Evolutionary conservation across 2,329 filamentous ascomycete species (phyloP).

Genomic region (Intubia oerlemansii): DNA sequence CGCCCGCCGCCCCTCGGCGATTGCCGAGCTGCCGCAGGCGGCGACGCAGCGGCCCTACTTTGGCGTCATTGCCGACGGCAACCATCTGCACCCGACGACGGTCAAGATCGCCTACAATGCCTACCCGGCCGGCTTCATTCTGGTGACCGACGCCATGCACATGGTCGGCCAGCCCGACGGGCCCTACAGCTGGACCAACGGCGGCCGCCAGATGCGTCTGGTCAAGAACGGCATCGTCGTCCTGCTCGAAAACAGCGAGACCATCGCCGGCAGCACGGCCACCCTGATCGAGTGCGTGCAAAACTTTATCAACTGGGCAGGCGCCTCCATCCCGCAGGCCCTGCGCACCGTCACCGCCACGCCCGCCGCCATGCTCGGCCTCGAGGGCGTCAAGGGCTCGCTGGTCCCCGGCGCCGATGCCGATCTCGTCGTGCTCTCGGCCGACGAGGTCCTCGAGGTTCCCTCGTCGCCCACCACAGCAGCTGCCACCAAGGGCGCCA

Average conservation of each 20-base stretch:
- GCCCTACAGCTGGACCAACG: constrained; percentile 69
- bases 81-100: constrained; percentile 72
- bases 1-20: constrained; percentile 9
- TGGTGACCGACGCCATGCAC: constrained; percentile 87
- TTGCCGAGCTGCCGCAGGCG: background rate
- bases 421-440: constrained; percentile 46
- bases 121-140: constrained; percentile 64
- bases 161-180: constrained; percentile 70
- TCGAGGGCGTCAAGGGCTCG: constrained; percentile 44
- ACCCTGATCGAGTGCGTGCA: constrained; percentile 64
- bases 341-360: constrained; percentile 54
- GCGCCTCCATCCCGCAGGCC: constrained; percentile 43
- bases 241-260: constrained; percentile 56
- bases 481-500: constrained; percentile 1
- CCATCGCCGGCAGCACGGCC: constrained; percentile 55
- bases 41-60: constrained; percentile 56
- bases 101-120: constrained; percentile 79
- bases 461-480: constrained; percentile 3
- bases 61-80: constrained; percentile 76
- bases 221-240: constrained; percentile 53
- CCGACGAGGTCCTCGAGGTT: constrained; percentile 16
- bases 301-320: constrained; percentile 61
- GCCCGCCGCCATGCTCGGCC: constrained; percentile 54
- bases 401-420: constrained; percentile 42
- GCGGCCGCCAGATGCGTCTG: constrained; percentile 32